Evolutionary conservation across 2,329 filamentous ascomycete genomes (phyloP), one percentile per base, ranked within the genome.

Genomic region (Chalaropsis ovoidea): DNA sequence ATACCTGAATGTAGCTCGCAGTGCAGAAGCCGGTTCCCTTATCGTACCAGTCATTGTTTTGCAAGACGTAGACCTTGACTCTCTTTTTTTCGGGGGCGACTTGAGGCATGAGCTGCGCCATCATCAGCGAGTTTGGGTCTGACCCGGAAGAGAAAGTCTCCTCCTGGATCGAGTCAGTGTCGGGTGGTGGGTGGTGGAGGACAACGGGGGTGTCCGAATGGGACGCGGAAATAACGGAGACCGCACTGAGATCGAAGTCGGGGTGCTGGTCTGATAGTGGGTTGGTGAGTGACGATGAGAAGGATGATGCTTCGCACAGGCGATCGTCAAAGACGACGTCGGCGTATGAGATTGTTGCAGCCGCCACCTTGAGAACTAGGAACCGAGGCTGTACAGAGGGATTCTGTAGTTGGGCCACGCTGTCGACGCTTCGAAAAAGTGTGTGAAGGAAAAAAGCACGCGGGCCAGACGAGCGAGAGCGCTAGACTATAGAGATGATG

Each of bases 21-120:
- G 85, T 89, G 76, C 94, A 97, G 76, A 96, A 96, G 69, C 94
- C 94, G 61, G 94, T 99, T 69, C 94, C 94, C 73, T 93, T 84
- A 78, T 99, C 94, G 75, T 93, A 96, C 94, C 94, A 99, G 84
- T 97, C 94, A 82, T 95, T 96, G 78, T 96, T 91, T 76, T 90
- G 90, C 72, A 99, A 83, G 80, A 97, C 94, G 77, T 99, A 99
- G 75, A 99, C 94, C 81, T 99, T 99, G 77, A 97, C 94, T 81
- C 94, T 83, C 76, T 83, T 85, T 77, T 81, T 84, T 73, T 86
- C 83, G 76, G 81, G 81, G 15, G 65, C 75, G 80, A 77, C 82
- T 82, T 85, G 83, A 83, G 83, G 83, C 83, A 86, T 83, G 72
- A 79, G 77, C 79, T 86, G 84, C 83, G 84, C 84, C 84, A 87